Percentiles rank a stretch among this genome's conserved stretches.
Evolutionary conservation across 495 filamentous ascomycete genomes (phyloP).

Genomic region (Pyrenula massariospora): DNA sequence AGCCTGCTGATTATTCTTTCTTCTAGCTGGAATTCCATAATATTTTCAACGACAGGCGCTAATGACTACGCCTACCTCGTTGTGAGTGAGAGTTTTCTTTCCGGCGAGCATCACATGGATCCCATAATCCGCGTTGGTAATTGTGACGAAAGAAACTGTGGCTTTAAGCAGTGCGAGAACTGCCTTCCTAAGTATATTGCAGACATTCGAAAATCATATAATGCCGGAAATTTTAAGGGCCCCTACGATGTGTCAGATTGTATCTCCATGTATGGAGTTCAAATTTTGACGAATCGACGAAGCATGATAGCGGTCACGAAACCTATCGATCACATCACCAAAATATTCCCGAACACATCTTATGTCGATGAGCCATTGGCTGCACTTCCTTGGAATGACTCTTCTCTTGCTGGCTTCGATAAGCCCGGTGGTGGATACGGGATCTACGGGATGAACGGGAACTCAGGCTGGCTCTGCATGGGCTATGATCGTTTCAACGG

Average conservation of each 20-base stretch:
- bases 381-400: neutral
- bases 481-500: neutral
- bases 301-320: neutral
- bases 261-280: neutral
- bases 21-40: slow-evolving; percentile 16
- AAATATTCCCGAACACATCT: neutral
- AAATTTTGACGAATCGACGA: neutral
- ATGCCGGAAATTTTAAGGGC: neutral
- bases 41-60: slow-evolving; percentile 25
- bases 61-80: slow-evolving; percentile 21
- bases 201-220: neutral
- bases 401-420: neutral
- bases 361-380: neutral
- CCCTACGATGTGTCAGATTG: neutral
- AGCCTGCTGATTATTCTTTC: slow-evolving; percentile 3
- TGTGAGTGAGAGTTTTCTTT: slow-evolving; percentile 16
- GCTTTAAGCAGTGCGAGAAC: neutral
- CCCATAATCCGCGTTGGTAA: neutral
- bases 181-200: neutral
- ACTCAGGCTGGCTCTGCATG: neutral
- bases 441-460: neutral
- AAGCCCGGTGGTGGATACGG: neutral
- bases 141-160: neutral
- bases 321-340: neutral
- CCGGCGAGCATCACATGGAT: neutral